Evolutionary conservation across 768 basidiomycete species (phyloP).

Genomic region (Tulasnella sp.): DNA sequence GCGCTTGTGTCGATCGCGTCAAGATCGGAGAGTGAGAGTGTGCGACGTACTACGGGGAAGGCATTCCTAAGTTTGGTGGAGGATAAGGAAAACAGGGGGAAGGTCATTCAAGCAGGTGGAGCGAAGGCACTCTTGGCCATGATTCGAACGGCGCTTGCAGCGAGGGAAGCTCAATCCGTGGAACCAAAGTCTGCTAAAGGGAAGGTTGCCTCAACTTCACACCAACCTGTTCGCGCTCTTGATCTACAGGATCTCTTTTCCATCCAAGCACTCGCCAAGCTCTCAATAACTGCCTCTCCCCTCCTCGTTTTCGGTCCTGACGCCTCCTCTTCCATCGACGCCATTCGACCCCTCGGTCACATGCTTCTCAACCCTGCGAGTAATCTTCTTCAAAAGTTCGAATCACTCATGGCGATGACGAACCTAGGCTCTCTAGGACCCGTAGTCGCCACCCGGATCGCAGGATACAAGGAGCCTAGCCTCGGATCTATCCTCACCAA

Average conservation of each 20-base stretch:
- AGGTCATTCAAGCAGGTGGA: slow-evolving; percentile 67
- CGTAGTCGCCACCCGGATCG: slow-evolving; percentile 55
- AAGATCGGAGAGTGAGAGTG: slow-evolving; percentile 51
- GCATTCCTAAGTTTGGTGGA: slow-evolving; percentile 62
- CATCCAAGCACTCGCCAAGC: slow-evolving; percentile 83
- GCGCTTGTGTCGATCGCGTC: slow-evolving; percentile 45
- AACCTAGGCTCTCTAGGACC: slow-evolving; percentile 77
- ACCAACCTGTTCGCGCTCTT: slow-evolving; percentile 24
- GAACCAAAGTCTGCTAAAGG: slow-evolving; percentile 7
- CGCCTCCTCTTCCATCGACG: slow-evolving; percentile 62
- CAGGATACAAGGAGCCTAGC: slow-evolving; percentile 31
- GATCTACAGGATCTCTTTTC: slow-evolving; percentile 44
- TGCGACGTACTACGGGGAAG: slow-evolving; percentile 47
- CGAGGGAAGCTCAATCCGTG: neutral
- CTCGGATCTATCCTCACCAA: slow-evolving; percentile 42
- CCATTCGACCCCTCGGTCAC: slow-evolving; percentile 67
- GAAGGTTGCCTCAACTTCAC: slow-evolving; percentile 26
- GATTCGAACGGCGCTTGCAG: slow-evolving; percentile 35
- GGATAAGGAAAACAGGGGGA: slow-evolving; percentile 65
- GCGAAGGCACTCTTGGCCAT: slow-evolving; percentile 50
- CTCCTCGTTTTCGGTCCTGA: slow-evolving; percentile 84
- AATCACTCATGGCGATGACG: slow-evolving; percentile 91
- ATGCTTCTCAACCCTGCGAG: slow-evolving; percentile 60
- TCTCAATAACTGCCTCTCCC: slow-evolving; percentile 86
- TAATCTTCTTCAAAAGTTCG: slow-evolving; percentile 74